Conservation (phyloP, 306 rosid species). For the Lathyrus oleraceus region DNA sequence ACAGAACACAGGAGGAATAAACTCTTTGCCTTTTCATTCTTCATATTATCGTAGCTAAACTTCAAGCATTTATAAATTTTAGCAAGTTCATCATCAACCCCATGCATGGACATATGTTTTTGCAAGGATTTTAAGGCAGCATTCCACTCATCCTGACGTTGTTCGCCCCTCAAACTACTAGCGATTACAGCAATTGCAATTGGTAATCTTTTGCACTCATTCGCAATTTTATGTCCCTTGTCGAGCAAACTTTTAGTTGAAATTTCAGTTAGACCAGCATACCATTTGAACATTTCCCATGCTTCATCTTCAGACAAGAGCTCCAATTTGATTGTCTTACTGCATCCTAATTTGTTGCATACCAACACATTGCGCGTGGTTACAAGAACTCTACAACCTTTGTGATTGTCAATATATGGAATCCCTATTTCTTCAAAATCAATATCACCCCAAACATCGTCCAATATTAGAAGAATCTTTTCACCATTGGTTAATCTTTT, state of each 20-base stretch:
- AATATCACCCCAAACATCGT: conserved; percentile 27
- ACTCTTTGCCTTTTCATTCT: neutral
- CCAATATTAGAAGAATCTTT: conserved; percentile 33
- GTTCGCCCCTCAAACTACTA: neutral
- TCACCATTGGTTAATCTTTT: neutral
- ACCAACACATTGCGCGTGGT: neutral
- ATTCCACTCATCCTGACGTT: neutral
- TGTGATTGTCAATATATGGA: neutral
- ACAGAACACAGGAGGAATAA: conserved; percentile 28
- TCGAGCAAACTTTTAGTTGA: neutral
- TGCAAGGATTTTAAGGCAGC: neutral
- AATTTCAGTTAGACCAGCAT: neutral
- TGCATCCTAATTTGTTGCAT: neutral
- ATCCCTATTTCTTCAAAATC: conserved; percentile 8
- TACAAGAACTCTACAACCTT: conserved; percentile 4
- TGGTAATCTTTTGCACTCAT: conserved; percentile 32
- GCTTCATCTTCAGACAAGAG: conserved; percentile 5
- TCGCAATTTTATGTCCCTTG: neutral
- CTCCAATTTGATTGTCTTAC: neutral
- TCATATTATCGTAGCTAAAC: too few relatives aligned
- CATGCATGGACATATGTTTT: too few relatives aligned
- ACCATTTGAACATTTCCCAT: neutral
- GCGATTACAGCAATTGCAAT: conserved; percentile 10
- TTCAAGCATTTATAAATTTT: too few relatives aligned
- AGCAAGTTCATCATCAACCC: too few relatives aligned